Evolutionary conservation across 176 grass and related monocot genomes (phyloP).

Genomic region (barley (Hordeum vulgare)): DNA sequence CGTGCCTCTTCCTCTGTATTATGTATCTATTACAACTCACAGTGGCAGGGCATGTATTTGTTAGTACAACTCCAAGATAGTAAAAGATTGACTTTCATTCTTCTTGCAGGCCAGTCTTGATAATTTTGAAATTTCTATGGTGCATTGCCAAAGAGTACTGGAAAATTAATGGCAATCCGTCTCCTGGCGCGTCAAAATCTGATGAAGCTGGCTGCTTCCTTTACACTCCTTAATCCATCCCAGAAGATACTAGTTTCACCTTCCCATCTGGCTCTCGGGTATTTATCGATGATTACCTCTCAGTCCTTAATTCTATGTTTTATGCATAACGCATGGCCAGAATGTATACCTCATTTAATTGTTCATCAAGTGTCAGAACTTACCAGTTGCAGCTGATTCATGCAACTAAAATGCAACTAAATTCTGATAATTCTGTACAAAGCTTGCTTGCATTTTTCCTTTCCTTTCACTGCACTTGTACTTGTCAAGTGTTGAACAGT

Average conservation of each 20-base stretch:
- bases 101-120: neutral
- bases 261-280: slow-evolving; percentile 21
- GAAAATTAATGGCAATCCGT: slow-evolving; percentile 27
- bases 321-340: neutral
- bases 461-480: neutral
- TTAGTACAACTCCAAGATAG: neutral
- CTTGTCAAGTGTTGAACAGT: neutral
- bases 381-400: neutral
- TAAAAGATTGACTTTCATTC: neutral
- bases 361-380: neutral
- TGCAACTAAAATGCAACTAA: neutral
- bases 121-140: neutral
- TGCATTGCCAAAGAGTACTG: neutral
- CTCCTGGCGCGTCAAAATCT: slow-evolving; percentile 27
- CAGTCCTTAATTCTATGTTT: neutral
- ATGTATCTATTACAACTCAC: too few species aligned
- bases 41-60: neutral
- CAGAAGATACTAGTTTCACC: neutral
- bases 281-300: neutral
- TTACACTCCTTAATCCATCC: slow-evolving; percentile 9
- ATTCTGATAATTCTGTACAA: neutral
- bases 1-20: too few species aligned
- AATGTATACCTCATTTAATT: neutral
- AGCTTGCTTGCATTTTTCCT: neutral
- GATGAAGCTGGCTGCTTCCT: slow-evolving; percentile 14